These are phyloP conservation scores for Calonectria pseudoreteaudii DNA, from an alignment of 2,329 filamentous ascomycete species.

Conservation along the genomic window DNA sequence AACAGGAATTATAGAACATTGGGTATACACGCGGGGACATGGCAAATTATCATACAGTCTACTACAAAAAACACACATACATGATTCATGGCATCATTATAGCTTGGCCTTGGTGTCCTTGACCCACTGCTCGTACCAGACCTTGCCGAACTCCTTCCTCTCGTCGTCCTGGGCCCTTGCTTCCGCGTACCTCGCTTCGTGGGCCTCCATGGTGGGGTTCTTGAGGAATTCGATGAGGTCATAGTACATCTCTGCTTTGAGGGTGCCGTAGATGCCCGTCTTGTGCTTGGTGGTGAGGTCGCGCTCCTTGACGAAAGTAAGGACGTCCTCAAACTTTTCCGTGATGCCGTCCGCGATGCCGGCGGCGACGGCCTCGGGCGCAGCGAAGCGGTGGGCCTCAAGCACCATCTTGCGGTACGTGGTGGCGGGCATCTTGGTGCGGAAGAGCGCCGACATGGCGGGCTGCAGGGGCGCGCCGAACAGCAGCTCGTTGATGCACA, in stretches of 20 bases:
- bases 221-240: slow-evolving; percentile 71
- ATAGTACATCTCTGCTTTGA: slow-evolving; percentile 83
- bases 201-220: slow-evolving; percentile 59
- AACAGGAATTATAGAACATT: slow-evolving; percentile 17
- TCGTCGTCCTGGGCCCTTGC: slow-evolving; percentile 54
- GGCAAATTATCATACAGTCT: not conserved
- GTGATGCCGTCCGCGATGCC: slow-evolving; percentile 78
- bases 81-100: slow-evolving; percentile 39
- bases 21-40: not conserved
- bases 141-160: slow-evolving; percentile 56
- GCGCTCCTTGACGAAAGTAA: slow-evolving; percentile 69
- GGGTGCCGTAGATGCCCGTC: slow-evolving; percentile 74
- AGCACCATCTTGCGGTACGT: slow-evolving; percentile 75
- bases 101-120: slow-evolving; percentile 56
- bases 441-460: slow-evolving; percentile 80
- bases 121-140: slow-evolving; percentile 63
- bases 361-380: slow-evolving; percentile 70
- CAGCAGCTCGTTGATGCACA: slow-evolving; percentile 85
- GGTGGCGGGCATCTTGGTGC: slow-evolving; percentile 70
- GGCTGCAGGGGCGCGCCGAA: slow-evolving; percentile 81
- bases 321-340: slow-evolving; percentile 68
- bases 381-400: slow-evolving; percentile 78
- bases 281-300: slow-evolving; percentile 71
- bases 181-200: slow-evolving; percentile 62
- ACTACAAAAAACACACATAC: not conserved